Percentiles rank a stretch among this genome's conserved stretches.
Conservation (phyloP, 2,329 filamentous ascomycete genomes). For the Aspergillus pseudonomiae region DNA sequence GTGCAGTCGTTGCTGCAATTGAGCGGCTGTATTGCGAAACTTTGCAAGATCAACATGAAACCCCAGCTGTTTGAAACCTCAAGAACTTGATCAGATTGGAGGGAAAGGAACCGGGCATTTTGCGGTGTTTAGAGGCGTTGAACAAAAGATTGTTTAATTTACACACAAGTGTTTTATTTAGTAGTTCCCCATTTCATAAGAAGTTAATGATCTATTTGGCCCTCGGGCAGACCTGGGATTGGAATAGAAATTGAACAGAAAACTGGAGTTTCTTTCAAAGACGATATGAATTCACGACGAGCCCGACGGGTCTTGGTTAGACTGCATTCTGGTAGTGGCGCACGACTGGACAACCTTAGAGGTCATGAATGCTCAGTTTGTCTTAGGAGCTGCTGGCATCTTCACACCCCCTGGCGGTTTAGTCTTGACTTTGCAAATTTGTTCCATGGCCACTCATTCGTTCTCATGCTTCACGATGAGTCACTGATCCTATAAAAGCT, state of each 20-base stretch:
- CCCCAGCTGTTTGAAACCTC: conserved; percentile 71
- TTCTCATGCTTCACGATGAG: conserved; percentile 66
- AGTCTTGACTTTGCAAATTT: conserved; percentile 62
- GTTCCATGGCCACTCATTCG: conserved; percentile 59
- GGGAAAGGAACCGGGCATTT: conserved; percentile 23
- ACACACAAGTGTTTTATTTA: neutral
- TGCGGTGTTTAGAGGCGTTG: conserved; percentile 28
- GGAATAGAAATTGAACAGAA: neutral
- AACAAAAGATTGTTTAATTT: neutral
- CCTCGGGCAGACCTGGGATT: neutral
- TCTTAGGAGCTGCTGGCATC: conserved; percentile 9
- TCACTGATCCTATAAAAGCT: conserved; percentile 56
- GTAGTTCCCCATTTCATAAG: neutral
- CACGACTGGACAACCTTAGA: neutral
- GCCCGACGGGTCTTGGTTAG: neutral
- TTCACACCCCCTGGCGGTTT: conserved; percentile 20
- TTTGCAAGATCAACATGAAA: conserved; percentile 97
- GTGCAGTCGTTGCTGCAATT: conserved; percentile 94
- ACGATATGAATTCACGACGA: neutral
- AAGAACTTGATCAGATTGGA: conserved; percentile 27
- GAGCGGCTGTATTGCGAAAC: conserved; percentile 84
- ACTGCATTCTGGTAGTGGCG: neutral
- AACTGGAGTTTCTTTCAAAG: neutral
- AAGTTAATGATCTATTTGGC: neutral
- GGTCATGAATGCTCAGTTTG: neutral